Evolutionary conservation across 2,329 filamentous ascomycete genomes (phyloP).

Genomic region (Colletotrichum limetticola): DNA sequence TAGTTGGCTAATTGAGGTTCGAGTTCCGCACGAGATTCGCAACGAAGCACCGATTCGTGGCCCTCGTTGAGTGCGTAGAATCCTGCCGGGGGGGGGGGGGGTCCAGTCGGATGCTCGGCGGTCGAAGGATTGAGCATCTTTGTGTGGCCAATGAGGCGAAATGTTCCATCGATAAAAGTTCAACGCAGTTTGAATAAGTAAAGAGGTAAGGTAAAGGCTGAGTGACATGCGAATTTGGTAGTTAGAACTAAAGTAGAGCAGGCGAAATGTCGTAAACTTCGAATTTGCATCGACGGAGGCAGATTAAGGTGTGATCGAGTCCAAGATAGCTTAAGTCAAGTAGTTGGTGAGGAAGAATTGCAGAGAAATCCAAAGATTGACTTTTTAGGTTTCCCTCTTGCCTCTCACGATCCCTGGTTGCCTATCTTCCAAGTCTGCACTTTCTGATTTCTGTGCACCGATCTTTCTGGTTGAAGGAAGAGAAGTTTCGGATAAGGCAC

Average conservation of each 20-base stretch:
- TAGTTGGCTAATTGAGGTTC: background rate
- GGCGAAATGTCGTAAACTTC: too few species aligned
- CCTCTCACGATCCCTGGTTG: background rate
- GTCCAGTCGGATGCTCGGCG: background rate
- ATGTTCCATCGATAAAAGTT: background rate
- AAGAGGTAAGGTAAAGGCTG: background rate
- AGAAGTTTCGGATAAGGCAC: background rate
- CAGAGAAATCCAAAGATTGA: background rate
- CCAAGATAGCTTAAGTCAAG: too few species aligned
- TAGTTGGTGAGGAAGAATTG: background rate
- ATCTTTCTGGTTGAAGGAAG: background rate
- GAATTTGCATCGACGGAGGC: background rate
- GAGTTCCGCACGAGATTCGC: background rate
- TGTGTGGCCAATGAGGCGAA: background rate
- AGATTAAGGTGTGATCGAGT: background rate
- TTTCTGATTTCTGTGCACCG: background rate
- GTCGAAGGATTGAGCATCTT: background rate
- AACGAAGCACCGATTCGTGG: slow-evolving; percentile 4
- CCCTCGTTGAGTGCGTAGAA: background rate
- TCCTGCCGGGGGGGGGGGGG: background rate
- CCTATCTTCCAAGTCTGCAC: background rate
- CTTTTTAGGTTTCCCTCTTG: background rate
- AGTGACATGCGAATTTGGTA: background rate
- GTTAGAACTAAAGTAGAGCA: background rate
- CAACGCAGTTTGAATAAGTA: background rate